Conservation (phyloP, 1,139 yeast genomes). For the Hyphopichia burtonii region DNA sequence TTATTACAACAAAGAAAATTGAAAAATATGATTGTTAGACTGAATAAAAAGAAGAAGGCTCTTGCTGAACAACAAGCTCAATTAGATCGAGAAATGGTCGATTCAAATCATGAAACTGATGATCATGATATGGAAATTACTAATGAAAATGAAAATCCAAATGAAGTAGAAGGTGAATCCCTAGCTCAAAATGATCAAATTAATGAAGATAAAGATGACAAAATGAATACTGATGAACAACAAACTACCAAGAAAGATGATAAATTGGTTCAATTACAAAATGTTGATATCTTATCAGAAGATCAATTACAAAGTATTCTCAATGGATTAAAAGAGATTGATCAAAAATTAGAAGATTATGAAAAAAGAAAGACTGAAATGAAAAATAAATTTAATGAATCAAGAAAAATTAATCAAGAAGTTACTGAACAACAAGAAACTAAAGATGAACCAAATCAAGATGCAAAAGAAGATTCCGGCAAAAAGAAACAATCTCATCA, state of each 20-base stretch:
- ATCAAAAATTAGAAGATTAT: conserved; percentile 36
- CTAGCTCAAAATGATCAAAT: neutral
- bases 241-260: neutral
- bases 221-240: conserved; percentile 1
- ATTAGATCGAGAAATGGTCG: conserved; percentile 6
- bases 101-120: conserved; percentile 6
- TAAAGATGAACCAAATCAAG: conserved; percentile 5
- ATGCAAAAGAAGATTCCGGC: conserved; percentile 12
- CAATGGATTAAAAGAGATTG: conserved; percentile 36
- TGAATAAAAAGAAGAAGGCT: conserved; percentile 41
- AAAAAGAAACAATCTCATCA: conserved; percentile 33
- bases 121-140: conserved; percentile 4
- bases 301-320: conserved; percentile 34
- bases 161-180: neutral
- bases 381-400: conserved; percentile 31
- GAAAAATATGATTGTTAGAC: conserved; percentile 42
- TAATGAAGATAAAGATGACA: neutral
- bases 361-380: conserved; percentile 36
- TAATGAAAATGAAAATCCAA: conserved; percentile 4
- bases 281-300: conserved; percentile 23
- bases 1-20: conserved; percentile 46
- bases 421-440: conserved; percentile 5
- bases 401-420: conserved; percentile 8
- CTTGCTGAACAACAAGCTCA: conserved; percentile 6
- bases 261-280: conserved; percentile 8